Evolutionary conservation across 106 monocot species (phyloP), one percentile per base, ranked within the genome.

Genomic region (Allium fistulosum): DNA sequence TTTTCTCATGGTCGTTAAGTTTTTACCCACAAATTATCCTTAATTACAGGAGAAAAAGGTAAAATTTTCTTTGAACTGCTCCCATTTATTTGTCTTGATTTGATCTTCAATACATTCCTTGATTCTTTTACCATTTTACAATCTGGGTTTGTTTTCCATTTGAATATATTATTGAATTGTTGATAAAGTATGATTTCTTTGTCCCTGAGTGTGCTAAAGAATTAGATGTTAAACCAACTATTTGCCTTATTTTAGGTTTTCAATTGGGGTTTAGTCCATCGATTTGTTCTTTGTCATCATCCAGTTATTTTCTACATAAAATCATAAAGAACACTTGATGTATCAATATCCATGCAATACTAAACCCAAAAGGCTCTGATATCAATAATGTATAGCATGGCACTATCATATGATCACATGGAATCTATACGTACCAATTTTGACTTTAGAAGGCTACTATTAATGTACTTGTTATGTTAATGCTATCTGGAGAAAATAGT

Each of bases 21-120:
- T 94, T 94, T 81, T 94, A 94, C 67, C 93, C 93, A 14, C 93
- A 94, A 70, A 86, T 76, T 69, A 18, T 94, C 67, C 93, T 94
- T 77, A 94, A 94, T 70, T 90, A 78, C 82, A 83, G 69, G 77
- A 74, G 93, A 22, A 94, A 86, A 69, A 89, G 93, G 82, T 87
- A 11, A n/a, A 14, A 13, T 48, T 51, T 37, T 62, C 5, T 18
- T 46, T 11, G 0, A 2, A 27, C 7, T 53, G 10, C 13, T 55
- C 53, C 15, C 53, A 55, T 55, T 11, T 12, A 55, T 4, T 28
- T 26, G 1, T 1, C 5, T 7, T 15, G 16, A 49, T 69, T 22
- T 17, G 66, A 59, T 74, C 63, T 74, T 84, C 51, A 66, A 56
- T 61, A 3, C 16, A 12, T 46, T 51, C 61, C 63, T 26, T 50